Evolutionary conservation across 768 basidiomycete genomes (phyloP), one percentile per base, ranked within the genome.

Genomic region (Porpolomopsis calyptriformis): DNA sequence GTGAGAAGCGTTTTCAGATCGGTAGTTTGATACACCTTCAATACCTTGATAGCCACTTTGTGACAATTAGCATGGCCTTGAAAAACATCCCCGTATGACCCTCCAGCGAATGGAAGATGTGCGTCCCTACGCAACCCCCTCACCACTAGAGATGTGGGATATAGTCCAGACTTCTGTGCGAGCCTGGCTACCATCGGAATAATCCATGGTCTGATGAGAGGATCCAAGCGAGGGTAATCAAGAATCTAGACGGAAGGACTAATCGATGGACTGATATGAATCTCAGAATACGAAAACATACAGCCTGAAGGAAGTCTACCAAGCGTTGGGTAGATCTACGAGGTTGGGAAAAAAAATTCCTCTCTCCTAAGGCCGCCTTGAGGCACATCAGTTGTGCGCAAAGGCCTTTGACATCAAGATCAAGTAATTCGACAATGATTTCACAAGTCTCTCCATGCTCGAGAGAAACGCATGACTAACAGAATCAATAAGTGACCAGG

Each of bases 1-100:
- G 18, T 43, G 24, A 38, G 26, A 27, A 26, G 16, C 8, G 37
- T 36, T 16, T 47, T 39, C 4, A 48, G 18, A 33, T 44, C 33
- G 4, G 31, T 18, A 8, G 14, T 35, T n/a, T 38, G 19, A 23
- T 38, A 43, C n/a, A 51, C n/a, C 18, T 42, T 23, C 45, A 51
- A n/a, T 14, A 47, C 40, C 26, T 50, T 46, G 25, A 46, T 34
- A 8, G 49, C 49, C 8, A 50, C 45, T 22, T 14, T 20, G 19
- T 31, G 44, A 25, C 25, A 26, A 14, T 40, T 33, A 19, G 27
- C 26, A 7, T 45, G 20, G 8, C 50, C 50, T 31, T 40, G 29
- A 20, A 24, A 48, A n/a, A 48, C 47, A 23, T 43, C 42, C 4
- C 50, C 46, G 16, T 35, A 51, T 20, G 25, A 6, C 14, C 49